Evolutionary conservation across 805 yeast species (phyloP).

Genomic region (Monosporozyma siamensis): DNA sequence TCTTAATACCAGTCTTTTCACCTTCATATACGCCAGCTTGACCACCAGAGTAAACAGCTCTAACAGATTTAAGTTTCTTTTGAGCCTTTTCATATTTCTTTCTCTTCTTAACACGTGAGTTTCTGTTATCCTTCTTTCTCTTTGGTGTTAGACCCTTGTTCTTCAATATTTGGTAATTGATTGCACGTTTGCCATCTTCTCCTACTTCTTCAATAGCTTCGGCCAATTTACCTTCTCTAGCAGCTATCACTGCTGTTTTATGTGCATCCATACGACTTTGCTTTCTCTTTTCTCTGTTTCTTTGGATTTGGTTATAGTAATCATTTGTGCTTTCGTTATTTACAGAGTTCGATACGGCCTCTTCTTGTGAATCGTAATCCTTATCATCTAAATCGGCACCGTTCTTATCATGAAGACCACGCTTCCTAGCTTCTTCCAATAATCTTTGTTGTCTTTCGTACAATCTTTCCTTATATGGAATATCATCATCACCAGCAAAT

Average conservation of each 20-base stretch:
- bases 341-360: constrained; percentile 32
- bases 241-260: constrained; percentile 61
- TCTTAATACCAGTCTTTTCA: constrained; percentile 95
- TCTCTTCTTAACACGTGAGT: constrained; percentile 97
- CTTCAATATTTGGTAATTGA: constrained; percentile 88
- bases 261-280: constrained; percentile 55
- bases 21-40: constrained; percentile 80
- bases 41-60: constrained; percentile 71
- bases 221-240: constrained; percentile 73
- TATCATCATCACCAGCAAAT: constrained; percentile 75
- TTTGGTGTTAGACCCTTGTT: constrained; percentile 93
- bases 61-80: constrained; percentile 83
- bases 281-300: constrained; percentile 40
- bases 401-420: constrained; percentile 54
- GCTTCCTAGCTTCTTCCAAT: constrained; percentile 75
- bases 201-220: constrained; percentile 58
- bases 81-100: constrained; percentile 90
- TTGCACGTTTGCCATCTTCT: constrained; percentile 84
- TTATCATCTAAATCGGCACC: constrained; percentile 50
- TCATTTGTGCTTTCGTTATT: constrained; percentile 43
- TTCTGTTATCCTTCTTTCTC: constrained; percentile 87
- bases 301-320: constrained; percentile 49
- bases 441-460: constrained; percentile 86
- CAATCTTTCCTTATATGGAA: constrained; percentile 84
- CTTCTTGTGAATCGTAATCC: constrained; percentile 43